phyloP scores from a whole-genome alignment of 768 basidiomycete genomes.

The Leccinum subgranulosum region DNA sequence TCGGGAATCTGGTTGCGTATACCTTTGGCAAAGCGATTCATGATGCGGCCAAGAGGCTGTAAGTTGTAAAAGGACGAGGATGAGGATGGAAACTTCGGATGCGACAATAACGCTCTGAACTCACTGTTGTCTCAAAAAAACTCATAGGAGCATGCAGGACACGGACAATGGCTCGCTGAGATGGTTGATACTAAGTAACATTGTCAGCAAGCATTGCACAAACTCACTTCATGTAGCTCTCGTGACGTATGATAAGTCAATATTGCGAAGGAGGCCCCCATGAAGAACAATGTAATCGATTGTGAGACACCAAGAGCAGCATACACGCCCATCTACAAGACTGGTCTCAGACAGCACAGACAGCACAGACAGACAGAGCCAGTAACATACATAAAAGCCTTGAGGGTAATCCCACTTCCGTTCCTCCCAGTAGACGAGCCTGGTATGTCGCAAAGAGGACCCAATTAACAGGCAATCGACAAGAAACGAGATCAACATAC shows the following conservation, averaged over 20 bases:
- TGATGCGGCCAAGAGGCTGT: conserved; percentile 79
- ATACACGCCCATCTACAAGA: conserved; percentile 72
- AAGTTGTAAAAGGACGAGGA: conserved; percentile 5
- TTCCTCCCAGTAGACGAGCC: conserved; percentile 73
- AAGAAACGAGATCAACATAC: conserved; percentile 34
- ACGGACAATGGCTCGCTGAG: conserved; percentile 56
- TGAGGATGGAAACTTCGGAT: background rate
- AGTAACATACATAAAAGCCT: conserved; percentile 65
- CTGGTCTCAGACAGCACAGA: conserved; percentile 5
- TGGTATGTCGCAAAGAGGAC: conserved; percentile 17
- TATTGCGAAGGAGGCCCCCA: conserved; percentile 61
- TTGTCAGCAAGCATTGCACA: background rate
- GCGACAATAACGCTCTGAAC: conserved; percentile 6
- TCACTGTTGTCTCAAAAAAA: conserved; percentile 83
- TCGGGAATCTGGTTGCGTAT: background rate
- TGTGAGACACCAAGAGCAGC: conserved; percentile 69
- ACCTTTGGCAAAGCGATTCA: conserved; percentile 89
- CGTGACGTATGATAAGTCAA: conserved; percentile 79
- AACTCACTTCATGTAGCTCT: conserved; percentile 53
- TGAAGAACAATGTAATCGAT: conserved; percentile 63
- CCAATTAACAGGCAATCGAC: background rate
- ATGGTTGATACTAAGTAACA: background rate
- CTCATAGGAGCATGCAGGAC: conserved; percentile 86
- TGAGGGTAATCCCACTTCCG: conserved; percentile 54
- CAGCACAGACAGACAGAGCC: conserved; percentile 27